These are phyloP conservation scores for Trichoderma citrinoviride DNA, from an alignment of 2,329 filamentous ascomycete species.

Conservation along the genomic window DNA sequence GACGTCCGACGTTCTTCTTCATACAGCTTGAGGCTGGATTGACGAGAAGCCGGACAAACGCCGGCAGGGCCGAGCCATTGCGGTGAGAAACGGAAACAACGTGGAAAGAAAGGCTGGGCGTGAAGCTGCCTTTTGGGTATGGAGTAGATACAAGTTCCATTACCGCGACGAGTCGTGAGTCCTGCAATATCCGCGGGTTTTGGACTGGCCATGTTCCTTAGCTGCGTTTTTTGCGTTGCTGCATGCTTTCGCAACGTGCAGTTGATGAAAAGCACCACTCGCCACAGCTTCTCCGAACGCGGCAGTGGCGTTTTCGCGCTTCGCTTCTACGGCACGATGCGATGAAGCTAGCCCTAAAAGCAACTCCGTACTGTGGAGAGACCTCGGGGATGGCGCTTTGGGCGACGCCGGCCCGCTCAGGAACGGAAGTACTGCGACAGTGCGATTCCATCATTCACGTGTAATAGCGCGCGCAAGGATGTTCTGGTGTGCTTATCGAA, in stretches of 20 bases:
- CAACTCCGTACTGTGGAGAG: neutral
- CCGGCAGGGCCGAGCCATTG: conserved; percentile 6
- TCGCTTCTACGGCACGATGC: conserved; percentile 6
- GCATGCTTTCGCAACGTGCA: neutral
- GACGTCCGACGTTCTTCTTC: neutral
- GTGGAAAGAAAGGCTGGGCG: no score
- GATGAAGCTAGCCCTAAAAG: neutral
- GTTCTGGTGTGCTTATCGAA: neutral
- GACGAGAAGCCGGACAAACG: conserved; percentile 6
- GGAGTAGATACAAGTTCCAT: no score
- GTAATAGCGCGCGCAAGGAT: neutral
- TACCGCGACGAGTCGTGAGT: no score
- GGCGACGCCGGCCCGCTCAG: neutral
- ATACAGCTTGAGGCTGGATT: neutral
- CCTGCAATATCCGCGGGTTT: no score
- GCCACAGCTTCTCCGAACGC: conserved; percentile 6
- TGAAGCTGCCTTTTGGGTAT: no score
- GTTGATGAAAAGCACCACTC: no score
- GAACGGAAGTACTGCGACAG: conserved; percentile 2
- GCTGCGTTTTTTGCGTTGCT: no score
- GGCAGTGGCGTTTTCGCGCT: conserved; percentile 8
- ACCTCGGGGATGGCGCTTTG: neutral
- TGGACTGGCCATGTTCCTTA: no score
- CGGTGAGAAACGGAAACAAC: neutral
- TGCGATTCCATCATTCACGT: no score